Evolutionary conservation across 2,329 filamentous ascomycete species (phyloP), one percentile per base, ranked within the genome.

Genomic region (Phymatotrichopsis omnivora): DNA sequence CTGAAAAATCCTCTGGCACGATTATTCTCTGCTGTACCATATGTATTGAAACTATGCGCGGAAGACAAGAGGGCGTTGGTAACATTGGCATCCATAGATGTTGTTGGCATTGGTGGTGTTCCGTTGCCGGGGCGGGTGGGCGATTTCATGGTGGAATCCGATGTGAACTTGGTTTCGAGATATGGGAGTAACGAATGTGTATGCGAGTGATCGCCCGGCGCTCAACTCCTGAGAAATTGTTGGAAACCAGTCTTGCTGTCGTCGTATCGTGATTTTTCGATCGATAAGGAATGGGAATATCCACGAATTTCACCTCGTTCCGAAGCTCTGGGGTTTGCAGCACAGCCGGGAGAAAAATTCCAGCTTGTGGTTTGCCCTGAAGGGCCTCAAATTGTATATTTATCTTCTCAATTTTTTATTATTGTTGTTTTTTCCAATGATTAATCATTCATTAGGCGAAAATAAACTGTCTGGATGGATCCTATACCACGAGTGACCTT

Each of bases 101-200:
- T 80, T 11, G 75, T 81, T 0, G 76, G 76, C 5, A 74, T 80
- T 0, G 77, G 77, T 2, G 78, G 76, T 5, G 76, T 76, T 8
- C 72, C 76, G 3, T 58, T 81, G 1, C 68, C 74, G 2, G 50
- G 59, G 3, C 60, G 67, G 7, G 60, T 76, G 1, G 78, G 78
- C 0, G 64, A 79, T 45, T 58, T 59, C 2, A 64, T 81, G 2
- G 70, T 78, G 0, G 42, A 59, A 0, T 57, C 63, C 5, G 67
- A 66, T 0, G 68, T 81, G 1, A 73, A 72, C 7, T 67, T 81
- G 4, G 63, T 79, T 1, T 80, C 75, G 0, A 66, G 78, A 30
- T 78, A 76, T 58, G 77, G 78, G 2, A 80, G 75, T 55, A 73
- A 75, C 7, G 77, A 82, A 57, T 80, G 76, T 45, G 76, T 77